These are phyloP conservation scores for Penicillium parvum DNA, from an alignment of 495 filamentous ascomycete species.

Conservation along the genomic window DNA sequence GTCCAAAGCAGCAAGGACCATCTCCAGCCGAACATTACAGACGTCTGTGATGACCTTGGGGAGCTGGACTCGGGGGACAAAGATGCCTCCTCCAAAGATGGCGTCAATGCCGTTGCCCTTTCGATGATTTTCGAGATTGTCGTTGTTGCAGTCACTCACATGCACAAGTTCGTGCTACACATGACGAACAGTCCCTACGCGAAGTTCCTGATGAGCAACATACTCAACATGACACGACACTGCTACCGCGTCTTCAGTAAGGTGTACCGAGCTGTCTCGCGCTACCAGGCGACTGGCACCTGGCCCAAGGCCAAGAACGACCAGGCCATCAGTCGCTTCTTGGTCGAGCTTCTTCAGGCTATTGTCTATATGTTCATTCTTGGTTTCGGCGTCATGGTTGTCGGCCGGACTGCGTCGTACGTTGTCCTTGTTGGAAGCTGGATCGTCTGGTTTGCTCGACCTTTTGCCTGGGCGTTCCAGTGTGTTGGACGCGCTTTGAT, in stretches of 20 bases:
- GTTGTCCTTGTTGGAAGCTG: conserved; percentile 36
- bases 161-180: conserved; percentile 22
- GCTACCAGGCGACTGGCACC: conserved; percentile 32
- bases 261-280: conserved; percentile 22
- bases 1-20: conserved; percentile 17
- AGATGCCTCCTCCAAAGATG: conserved; percentile 9
- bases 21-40: conserved; percentile 23
- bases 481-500: conserved; percentile 26
- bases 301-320: conserved; percentile 31
- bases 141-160: conserved; percentile 26
- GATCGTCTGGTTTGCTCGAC: conserved; percentile 41
- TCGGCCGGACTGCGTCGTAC: conserved; percentile 32
- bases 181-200: conserved; percentile 24
- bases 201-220: conserved; percentile 25
- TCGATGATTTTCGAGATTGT: conserved; percentile 32
- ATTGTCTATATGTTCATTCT: conserved; percentile 36
- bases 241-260: conserved; percentile 34
- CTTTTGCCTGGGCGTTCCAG: conserved; percentile 36
- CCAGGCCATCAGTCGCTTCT: conserved; percentile 27
- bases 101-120: conserved; percentile 21
- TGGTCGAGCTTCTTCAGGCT: conserved; percentile 35
- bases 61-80: conserved; percentile 15
- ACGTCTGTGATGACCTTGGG: conserved; percentile 16
- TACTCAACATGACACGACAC: conserved; percentile 35
- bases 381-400: conserved; percentile 29